Evolutionary conservation across 495 filamentous ascomycete species (phyloP).

Genomic region (Hypoxylon cercidicola): DNA sequence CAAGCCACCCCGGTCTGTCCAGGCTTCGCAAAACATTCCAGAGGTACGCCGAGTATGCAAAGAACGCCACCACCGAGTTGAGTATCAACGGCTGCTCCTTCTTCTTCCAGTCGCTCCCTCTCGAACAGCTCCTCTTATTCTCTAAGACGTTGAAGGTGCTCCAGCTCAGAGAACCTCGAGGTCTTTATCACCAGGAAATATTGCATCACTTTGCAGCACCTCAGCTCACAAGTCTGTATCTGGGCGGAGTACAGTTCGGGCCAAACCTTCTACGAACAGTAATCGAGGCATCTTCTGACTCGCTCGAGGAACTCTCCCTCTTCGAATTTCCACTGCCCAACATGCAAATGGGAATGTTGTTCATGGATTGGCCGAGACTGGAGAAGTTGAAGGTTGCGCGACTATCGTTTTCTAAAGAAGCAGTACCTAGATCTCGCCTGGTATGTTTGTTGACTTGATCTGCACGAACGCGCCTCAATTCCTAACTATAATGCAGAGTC

Average conservation of each 20-base stretch:
- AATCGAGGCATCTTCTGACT: slow-evolving; percentile 18
- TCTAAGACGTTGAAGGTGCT: slow-evolving; percentile 13
- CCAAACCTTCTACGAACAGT: slow-evolving; percentile 14
- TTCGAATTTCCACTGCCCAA: slow-evolving; percentile 16
- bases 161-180: slow-evolving; percentile 18
- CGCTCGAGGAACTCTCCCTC: slow-evolving; percentile 39
- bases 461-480: not conserved
- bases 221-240: slow-evolving; percentile 24
- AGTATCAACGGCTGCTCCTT: not conserved
- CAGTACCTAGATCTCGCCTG: not conserved
- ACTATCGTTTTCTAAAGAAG: not conserved
- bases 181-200: not conserved
- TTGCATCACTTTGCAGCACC: not conserved
- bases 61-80: too few species aligned
- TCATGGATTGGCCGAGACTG: slow-evolving; percentile 30
- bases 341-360: not conserved
- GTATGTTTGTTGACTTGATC: slow-evolving; percentile 18
- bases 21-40: slow-evolving; percentile 2
- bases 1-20: not conserved
- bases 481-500: slow-evolving; percentile 25
- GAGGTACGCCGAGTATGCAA: slow-evolving; percentile 28
- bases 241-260: slow-evolving; percentile 15
- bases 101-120: not conserved
- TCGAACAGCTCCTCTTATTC: not conserved
- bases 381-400: slow-evolving; percentile 34